These are phyloP conservation scores for Celoporthe dispersa DNA, from an alignment of 2,329 filamentous ascomycete genomes.

Conservation along the genomic window DNA sequence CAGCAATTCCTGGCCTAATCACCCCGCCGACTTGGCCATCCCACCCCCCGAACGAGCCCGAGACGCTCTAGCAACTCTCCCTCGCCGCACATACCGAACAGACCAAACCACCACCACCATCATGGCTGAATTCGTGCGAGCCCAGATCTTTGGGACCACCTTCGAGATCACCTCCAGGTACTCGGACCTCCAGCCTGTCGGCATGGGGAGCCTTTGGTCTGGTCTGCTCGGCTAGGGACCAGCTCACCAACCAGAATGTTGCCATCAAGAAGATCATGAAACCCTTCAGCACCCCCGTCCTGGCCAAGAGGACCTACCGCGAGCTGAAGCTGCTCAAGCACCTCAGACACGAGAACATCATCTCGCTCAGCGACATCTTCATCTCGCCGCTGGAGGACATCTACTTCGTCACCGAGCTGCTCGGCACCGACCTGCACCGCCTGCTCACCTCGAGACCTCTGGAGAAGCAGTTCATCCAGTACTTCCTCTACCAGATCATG, in stretches of 20 bases:
- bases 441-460: constrained; percentile 92
- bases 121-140: constrained; percentile 99
- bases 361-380: constrained; percentile 98
- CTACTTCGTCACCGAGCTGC: constrained; percentile 97
- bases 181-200: constrained; percentile 95
- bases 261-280: constrained; percentile 99
- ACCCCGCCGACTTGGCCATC: constrained; percentile 21
- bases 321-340: constrained; percentile 98
- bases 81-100: neutral
- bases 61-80: neutral
- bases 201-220: constrained; percentile 99
- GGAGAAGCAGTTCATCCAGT: constrained; percentile 99
- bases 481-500: constrained; percentile 99
- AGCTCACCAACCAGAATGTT: constrained; percentile 95
- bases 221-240: constrained; percentile 96
- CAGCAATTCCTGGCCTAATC: neutral
- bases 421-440: constrained; percentile 95
- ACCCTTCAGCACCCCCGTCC: constrained; percentile 97
- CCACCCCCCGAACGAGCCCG: neutral
- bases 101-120: constrained; percentile 42
- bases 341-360: constrained; percentile 91
- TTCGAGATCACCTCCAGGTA: constrained; percentile 99
- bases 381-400: constrained; percentile 99
- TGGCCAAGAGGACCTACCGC: constrained; percentile 96
- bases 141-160: constrained; percentile 98